phyloP scores from a whole-genome alignment of 495 filamentous ascomycete species.

The Penicillium nucicola region DNA sequence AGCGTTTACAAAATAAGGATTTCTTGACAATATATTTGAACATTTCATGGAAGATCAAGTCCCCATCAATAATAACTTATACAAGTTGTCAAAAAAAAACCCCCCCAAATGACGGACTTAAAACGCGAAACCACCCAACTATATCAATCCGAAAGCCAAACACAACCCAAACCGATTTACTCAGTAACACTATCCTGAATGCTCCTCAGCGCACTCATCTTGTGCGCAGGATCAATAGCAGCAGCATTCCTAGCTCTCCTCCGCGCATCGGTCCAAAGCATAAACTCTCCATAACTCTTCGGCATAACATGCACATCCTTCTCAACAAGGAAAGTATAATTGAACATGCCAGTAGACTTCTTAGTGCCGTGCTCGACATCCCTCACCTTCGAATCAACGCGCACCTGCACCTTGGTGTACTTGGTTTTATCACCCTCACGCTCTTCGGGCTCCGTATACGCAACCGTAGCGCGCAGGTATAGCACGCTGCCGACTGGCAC shows the following conservation, averaged over 20 bases:
- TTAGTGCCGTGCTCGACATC: slow-evolving; percentile 73
- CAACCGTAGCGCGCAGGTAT: slow-evolving; percentile 73
- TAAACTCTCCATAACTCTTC: slow-evolving; percentile 70
- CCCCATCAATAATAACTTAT: too few relatives aligned
- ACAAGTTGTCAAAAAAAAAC: too few relatives aligned
- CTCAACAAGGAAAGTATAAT: slow-evolving; percentile 79
- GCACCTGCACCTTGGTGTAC: slow-evolving; percentile 69
- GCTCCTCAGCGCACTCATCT: slow-evolving; percentile 34
- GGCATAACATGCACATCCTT: slow-evolving; percentile 74
- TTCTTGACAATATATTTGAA: not conserved
- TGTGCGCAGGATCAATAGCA: slow-evolving; percentile 30
- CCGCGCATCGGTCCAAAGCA: slow-evolving; percentile 75
- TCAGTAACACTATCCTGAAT: slow-evolving; percentile 48
- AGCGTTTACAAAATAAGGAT: not conserved
- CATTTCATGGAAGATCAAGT: not conserved
- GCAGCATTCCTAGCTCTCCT: slow-evolving; percentile 52
- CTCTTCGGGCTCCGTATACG: slow-evolving; percentile 69
- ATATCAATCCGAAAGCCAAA: not conserved
- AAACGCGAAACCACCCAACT: not conserved
- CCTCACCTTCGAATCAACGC: slow-evolving; percentile 72
- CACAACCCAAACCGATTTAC: slow-evolving; percentile 16
- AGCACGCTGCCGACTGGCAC: slow-evolving; percentile 81
- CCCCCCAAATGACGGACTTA: too few relatives aligned
- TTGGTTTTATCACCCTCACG: slow-evolving; percentile 31
- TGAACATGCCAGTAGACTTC: slow-evolving; percentile 78